Conservation (phyloP, 345 rosid species). For the Gossypium australe region DNA sequence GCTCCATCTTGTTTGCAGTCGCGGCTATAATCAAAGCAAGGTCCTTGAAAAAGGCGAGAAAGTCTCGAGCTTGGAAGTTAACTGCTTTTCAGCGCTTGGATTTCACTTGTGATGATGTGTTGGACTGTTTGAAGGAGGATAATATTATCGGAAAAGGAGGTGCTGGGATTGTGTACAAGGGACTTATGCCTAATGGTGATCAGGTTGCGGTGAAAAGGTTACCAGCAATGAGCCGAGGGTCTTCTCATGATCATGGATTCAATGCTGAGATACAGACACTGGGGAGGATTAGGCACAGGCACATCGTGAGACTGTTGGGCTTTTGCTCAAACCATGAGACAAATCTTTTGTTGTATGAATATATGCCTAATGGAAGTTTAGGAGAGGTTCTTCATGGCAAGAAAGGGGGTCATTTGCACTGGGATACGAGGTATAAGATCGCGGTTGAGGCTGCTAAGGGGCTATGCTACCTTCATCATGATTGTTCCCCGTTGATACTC, state of each 20-base stretch:
- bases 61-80: constrained; percentile 79
- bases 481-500: constrained; percentile 82
- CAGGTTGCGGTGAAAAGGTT: constrained; percentile 78
- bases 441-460: constrained; percentile 89
- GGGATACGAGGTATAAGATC: constrained; percentile 82
- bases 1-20: constrained; percentile 77
- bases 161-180: constrained; percentile 88
- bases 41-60: constrained; percentile 71
- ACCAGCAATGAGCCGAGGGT: constrained; percentile 74
- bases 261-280: constrained; percentile 92
- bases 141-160: constrained; percentile 94
- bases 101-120: constrained; percentile 74
- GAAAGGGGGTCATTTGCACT: constrained; percentile 87
- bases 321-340: constrained; percentile 92
- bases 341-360: constrained; percentile 79
- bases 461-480: constrained; percentile 83
- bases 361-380: constrained; percentile 88
- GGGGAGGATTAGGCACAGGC: constrained; percentile 82
- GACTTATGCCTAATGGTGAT: constrained; percentile 70
- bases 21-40: constrained; percentile 83
- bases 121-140: constrained; percentile 82
- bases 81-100: constrained; percentile 97
- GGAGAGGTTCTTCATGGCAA: constrained; percentile 89
- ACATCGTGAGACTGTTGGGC: constrained; percentile 75
- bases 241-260: constrained; percentile 94